These are phyloP conservation scores for Pseudogymnoascus sp. DNA, from an alignment of 2,329 filamentous ascomycete genomes.

Conservation along the genomic window DNA sequence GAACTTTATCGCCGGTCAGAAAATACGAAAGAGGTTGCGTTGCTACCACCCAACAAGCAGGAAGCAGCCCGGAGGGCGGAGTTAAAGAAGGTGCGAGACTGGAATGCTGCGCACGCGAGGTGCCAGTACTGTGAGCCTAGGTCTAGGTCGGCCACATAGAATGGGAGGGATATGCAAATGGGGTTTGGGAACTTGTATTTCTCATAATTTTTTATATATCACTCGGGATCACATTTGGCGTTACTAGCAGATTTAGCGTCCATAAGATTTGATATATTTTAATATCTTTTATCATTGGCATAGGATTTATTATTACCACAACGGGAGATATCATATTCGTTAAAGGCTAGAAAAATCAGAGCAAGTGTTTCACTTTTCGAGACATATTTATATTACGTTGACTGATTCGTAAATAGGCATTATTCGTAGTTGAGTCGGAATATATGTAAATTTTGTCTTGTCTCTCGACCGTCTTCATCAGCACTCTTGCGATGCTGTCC, in stretches of 20 bases:
- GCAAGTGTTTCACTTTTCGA: no score
- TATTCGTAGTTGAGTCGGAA: no score
- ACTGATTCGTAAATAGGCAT: no score
- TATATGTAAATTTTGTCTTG: no score
- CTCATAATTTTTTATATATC: background rate
- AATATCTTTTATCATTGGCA: background rate
- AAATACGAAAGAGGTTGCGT: background rate
- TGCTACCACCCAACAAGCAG: background rate
- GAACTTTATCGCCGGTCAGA: background rate
- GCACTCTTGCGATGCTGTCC: no score
- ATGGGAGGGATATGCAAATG: background rate
- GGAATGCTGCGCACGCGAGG: background rate
- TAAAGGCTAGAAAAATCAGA: no score
- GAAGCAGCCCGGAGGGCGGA: background rate
- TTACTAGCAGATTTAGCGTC: background rate
- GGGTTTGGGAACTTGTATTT: background rate
- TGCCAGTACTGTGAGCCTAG: background rate
- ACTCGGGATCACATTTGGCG: background rate
- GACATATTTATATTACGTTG: no score
- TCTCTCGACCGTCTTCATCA: no score
- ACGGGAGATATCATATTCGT: no score
- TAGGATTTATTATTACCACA: background rate
- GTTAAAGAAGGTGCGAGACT: background rate
- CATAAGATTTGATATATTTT: background rate
- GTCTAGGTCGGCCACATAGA: background rate